Evolutionary conservation across 306 rosid species (phyloP).

Genomic region (Hylodesmum podocarpum): DNA sequence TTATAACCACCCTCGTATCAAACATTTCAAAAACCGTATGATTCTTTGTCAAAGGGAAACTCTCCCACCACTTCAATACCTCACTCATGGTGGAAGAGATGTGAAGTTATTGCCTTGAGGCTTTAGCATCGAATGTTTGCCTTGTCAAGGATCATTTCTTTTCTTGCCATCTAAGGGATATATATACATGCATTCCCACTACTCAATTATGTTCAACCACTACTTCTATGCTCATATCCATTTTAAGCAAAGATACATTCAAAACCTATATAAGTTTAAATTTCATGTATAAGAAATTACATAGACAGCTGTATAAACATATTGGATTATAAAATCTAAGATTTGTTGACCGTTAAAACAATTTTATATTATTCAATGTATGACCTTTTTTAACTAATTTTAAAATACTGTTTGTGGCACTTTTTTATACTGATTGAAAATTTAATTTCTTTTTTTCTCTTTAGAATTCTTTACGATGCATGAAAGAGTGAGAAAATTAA

Average conservation of each 20-base stretch:
- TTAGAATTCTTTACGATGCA: not conserved
- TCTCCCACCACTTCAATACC: conserved; percentile 24
- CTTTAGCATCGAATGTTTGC: conserved; percentile 28
- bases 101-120: conserved; percentile 15
- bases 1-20: conserved; percentile 25
- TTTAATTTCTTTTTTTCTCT: not conserved
- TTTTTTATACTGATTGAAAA: not conserved
- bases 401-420: not conserved
- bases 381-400: no score
- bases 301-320: not conserved
- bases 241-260: conserved; percentile 10
- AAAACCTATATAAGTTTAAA: not conserved
- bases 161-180: conserved; percentile 47
- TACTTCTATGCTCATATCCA: not conserved
- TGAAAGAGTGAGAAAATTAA: not conserved
- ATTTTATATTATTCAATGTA: no score
- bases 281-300: not conserved
- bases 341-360: no score
- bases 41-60: conserved; percentile 25
- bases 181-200: conserved; percentile 23
- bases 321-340: not conserved
- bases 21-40: conserved; percentile 33
- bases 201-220: conserved; percentile 23
- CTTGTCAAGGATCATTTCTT: conserved; percentile 29
- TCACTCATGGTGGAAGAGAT: conserved; percentile 36